Evolutionary conservation across 176 grass and related monocot species (phyloP).

Genomic region (Oryza rufipogon): DNA sequence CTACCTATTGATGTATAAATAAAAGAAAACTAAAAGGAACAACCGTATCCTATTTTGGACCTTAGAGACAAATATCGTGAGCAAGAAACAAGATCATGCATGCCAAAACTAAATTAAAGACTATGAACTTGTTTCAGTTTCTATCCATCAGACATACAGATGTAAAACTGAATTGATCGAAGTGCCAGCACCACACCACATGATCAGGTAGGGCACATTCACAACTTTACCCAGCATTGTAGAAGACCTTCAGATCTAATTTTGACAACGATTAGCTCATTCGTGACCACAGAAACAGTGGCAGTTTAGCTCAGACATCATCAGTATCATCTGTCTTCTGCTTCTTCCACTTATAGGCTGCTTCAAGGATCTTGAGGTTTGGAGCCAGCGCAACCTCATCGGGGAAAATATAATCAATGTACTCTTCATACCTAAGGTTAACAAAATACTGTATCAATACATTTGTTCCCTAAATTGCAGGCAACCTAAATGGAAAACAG

Average conservation of each 20-base stretch:
- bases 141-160: not conserved
- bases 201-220: not conserved
- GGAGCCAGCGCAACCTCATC: conserved; percentile 80
- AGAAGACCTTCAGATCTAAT: not conserved
- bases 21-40: not conserved
- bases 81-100: not conserved
- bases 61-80: not conserved
- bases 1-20: not conserved
- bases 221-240: not conserved
- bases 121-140: too few species aligned
- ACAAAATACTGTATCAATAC: conserved; percentile 37
- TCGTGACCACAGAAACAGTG: not conserved
- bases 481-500: not conserved
- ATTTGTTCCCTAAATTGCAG: not conserved
- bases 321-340: conserved; percentile 60
- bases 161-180: not conserved
- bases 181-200: too few species aligned
- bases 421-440: conserved; percentile 81
- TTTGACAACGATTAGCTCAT: not conserved
- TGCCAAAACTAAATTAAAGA: not conserved
- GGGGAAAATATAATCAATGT: conserved; percentile 90
- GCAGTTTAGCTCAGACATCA: conserved; percentile 52
- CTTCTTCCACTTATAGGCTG: conserved; percentile 91
- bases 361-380: conserved; percentile 82
- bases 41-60: not conserved